Evolutionary conservation across 345 rosid genomes (phyloP).

Genomic region (Cardiospermum halicacabum): DNA sequence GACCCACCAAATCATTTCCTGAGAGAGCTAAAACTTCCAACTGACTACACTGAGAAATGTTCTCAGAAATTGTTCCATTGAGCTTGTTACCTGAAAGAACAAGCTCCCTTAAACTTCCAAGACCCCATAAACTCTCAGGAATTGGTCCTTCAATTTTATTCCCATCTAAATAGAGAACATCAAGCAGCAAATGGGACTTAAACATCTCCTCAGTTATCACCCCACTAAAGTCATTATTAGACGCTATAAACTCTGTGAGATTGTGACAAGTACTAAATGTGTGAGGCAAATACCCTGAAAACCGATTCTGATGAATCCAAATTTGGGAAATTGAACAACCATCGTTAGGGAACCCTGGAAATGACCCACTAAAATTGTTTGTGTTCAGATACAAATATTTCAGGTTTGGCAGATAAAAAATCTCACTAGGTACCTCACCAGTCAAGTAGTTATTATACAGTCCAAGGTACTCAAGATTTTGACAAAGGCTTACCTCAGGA

Average conservation of each 20-base stretch:
- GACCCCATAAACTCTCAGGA: constrained; percentile 34
- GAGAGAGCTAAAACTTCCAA: constrained; percentile 25
- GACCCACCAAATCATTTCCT: constrained; percentile 28
- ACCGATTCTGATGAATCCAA: constrained; percentile 31
- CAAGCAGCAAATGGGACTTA: constrained; percentile 23
- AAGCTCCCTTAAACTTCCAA: constrained; percentile 26
- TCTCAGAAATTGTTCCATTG: constrained; percentile 37
- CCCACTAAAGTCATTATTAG: constrained; percentile 25
- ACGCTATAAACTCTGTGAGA: constrained; percentile 27
- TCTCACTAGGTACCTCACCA: constrained; percentile 28
- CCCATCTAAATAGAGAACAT: constrained; percentile 25
- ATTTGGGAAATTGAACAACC: constrained; percentile 22
- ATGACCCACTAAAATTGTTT: constrained; percentile 29
- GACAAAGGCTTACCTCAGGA: constrained; percentile 29
- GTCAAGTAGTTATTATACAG: constrained; percentile 28
- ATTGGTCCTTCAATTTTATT: constrained; percentile 32
- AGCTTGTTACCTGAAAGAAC: constrained; percentile 33
- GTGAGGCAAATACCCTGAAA: constrained; percentile 25
- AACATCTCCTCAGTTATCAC: constrained; percentile 21
- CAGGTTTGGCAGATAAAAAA: constrained; percentile 27
- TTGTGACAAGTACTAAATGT: constrained; percentile 24
- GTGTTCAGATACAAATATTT: constrained; percentile 29
- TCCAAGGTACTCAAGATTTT: constrained; percentile 32
- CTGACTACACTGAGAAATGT: constrained; percentile 22
- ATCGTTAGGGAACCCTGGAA: constrained; percentile 23